Evolutionary conservation across 495 filamentous ascomycete genomes (phyloP), one percentile per base, ranked within the genome.

Genomic region (Talaromyces proteolyticus): DNA sequence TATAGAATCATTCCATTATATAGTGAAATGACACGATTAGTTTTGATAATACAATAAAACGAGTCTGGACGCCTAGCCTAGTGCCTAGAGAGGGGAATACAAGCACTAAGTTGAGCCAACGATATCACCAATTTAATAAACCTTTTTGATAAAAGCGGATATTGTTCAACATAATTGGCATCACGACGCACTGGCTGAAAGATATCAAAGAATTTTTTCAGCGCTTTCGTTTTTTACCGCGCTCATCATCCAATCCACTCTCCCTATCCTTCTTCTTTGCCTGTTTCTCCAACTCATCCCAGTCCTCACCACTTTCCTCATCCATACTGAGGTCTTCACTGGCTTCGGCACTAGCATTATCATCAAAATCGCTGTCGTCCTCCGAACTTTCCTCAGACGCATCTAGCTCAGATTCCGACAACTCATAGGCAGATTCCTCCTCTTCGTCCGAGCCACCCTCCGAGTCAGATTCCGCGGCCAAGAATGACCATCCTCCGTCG

Each of bases 401-500:
- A 37, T 84, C 91, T 22, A 95, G 66, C 54, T 95, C 93, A 7
- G 81, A 85, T 50, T 94, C 92, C 21, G 74, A 80, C 42, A 93
- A 84, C 70, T 99, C 94, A 60, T 95, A 99, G 34, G 84, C 89
- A 18, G 82, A 87, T 63, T 96, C 94, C 67, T 96, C 89, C 49
- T 87, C 84, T 58, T 92, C 88, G 16, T 87, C 84, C 0, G 82
- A 82, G 0, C 73, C 80, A 46, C 81, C 91, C 42, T 96, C 91
- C 3, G 86, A 88, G 56, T 97, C 94, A 1, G 84, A 89, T 37
- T 96, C 92, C 48, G 85, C 86, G 24, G 82, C 79, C 48, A 99
- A 64, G 81, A 97, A 96, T 12, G 82, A 85, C 94, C 94, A 99
- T 20, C 94, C 94, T 22, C 94, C 94, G 59, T 97, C 91, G 23